These are phyloP conservation scores for Malassezia furfur DNA, from an alignment of 1,284 basidiomycete genomes.

Conservation along the genomic window DNA sequence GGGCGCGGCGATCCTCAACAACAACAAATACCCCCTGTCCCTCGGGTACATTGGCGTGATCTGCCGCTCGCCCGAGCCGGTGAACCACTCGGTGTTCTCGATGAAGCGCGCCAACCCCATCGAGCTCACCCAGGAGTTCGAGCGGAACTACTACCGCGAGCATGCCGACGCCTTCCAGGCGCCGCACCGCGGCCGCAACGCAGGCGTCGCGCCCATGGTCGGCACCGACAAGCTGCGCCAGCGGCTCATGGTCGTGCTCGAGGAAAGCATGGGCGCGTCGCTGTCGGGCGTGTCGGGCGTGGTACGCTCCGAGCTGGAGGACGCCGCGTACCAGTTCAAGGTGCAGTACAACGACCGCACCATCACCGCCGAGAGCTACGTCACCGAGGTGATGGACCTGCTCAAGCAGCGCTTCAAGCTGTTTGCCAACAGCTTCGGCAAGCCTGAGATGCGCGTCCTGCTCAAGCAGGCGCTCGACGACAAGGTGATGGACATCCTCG, in stretches of 20 bases:
- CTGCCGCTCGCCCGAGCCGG: constrained; percentile 50
- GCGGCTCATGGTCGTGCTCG: constrained; percentile 88
- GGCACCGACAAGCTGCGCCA: constrained; percentile 81
- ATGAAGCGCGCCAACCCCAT: constrained; percentile 52
- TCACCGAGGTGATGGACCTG: constrained; percentile 87
- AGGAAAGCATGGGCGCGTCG: constrained; percentile 90
- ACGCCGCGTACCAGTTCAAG: constrained; percentile 96
- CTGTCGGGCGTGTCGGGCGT: constrained; percentile 91
- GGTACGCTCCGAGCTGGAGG: constrained; percentile 91
- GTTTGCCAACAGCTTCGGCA: constrained; percentile 72
- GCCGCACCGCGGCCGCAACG: constrained; percentile 52
- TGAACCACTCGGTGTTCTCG: constrained; percentile 3
- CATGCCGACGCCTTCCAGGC: constrained; percentile 62
- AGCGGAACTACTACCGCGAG: constrained; percentile 69
- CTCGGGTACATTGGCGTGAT: constrained; percentile 97
- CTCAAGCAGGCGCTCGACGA: constrained; percentile 89
- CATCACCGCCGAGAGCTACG: constrained; percentile 89
- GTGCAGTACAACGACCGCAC: constrained; percentile 97
- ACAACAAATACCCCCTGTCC: constrained; percentile 92
- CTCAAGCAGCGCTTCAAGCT: constrained; percentile 86
- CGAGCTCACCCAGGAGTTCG: constrained; percentile 54
- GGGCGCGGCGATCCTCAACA: constrained; percentile 70
- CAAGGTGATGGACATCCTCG: constrained; percentile 89
- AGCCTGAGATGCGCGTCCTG: constrained; percentile 74
- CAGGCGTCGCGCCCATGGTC: constrained; percentile 55